Evolutionary conservation across 345 rosid species (phyloP).

Genomic region (Populus deltoides): DNA sequence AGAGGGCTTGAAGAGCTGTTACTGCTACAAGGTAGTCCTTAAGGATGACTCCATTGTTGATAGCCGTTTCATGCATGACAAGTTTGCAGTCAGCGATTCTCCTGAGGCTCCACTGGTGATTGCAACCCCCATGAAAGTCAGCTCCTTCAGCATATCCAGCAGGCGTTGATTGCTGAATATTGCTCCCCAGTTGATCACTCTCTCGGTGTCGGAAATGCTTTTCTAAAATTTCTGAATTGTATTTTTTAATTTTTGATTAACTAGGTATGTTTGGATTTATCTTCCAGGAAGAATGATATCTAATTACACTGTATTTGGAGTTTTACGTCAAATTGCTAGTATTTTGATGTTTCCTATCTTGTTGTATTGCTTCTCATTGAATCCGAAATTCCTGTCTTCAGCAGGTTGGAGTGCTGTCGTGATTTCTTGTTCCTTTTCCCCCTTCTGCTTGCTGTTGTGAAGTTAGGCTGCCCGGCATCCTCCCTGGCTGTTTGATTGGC

Average conservation of each 20-base stretch:
- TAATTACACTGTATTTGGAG: constrained; percentile 13
- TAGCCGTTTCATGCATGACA: constrained; percentile 97
- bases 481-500: background rate
- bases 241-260: background rate
- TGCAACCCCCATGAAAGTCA: constrained; percentile 92
- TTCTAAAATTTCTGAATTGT: constrained; percentile 13
- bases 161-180: constrained; percentile 40
- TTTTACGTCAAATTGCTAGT: background rate
- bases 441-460: background rate
- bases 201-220: constrained; percentile 2
- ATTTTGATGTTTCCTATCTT: constrained; percentile 1
- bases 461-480: background rate
- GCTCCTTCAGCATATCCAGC: constrained; percentile 95
- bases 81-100: constrained; percentile 81
- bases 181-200: background rate
- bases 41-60: constrained; percentile 90
- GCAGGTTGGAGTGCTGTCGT: background rate
- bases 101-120: constrained; percentile 98
- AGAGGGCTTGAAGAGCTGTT: constrained; percentile 80
- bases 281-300: constrained; percentile 7
- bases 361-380: constrained; percentile 4
- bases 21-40: constrained; percentile 85
- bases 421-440: background rate
- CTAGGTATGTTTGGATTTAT: background rate
- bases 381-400: background rate